Evolutionary conservation across 2,329 filamentous ascomycete species (phyloP).

Genomic region (Aspergillus novofumigatus): DNA sequence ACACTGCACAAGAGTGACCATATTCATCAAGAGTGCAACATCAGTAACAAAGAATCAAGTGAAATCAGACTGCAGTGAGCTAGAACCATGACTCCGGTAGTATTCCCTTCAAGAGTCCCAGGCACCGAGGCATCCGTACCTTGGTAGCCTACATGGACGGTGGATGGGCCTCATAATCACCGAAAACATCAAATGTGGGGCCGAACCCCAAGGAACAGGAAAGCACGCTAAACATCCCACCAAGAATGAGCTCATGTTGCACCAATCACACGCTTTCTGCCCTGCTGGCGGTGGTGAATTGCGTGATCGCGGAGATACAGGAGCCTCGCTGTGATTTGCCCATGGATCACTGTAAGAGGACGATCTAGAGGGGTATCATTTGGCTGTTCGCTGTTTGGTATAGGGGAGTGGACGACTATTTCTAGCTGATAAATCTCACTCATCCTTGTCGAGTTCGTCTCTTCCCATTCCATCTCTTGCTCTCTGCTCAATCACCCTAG

Average conservation of each 20-base stretch:
- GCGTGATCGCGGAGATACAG: constrained; percentile 28
- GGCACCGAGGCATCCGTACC: not conserved
- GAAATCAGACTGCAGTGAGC: not conserved
- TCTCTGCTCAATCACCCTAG: constrained; percentile 1
- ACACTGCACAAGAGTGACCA: not conserved
- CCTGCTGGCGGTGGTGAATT: constrained; percentile 29
- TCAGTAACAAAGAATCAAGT: not conserved
- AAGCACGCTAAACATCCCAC: constrained; percentile 25
- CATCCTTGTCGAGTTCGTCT: constrained; percentile 10
- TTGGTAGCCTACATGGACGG: not conserved
- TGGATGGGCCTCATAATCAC: not conserved
- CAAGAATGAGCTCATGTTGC: constrained; percentile 9
- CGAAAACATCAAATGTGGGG: not conserved
- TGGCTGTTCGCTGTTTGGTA: not conserved
- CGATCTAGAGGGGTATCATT: constrained; percentile 8
- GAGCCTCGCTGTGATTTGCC: constrained; percentile 13
- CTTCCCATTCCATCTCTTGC: not conserved
- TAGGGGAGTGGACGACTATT: not conserved
- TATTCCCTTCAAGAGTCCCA: not conserved
- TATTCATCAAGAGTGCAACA: not conserved
- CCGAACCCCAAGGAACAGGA: not conserved
- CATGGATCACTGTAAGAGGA: constrained; percentile 11
- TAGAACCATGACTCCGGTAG: too few relatives aligned
- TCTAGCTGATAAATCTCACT: not conserved
- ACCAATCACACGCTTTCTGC: constrained; percentile 30